Evolutionary conservation across 2,329 filamentous ascomycete genomes (phyloP).

Genomic region (Cladophialophora bantiana): DNA sequence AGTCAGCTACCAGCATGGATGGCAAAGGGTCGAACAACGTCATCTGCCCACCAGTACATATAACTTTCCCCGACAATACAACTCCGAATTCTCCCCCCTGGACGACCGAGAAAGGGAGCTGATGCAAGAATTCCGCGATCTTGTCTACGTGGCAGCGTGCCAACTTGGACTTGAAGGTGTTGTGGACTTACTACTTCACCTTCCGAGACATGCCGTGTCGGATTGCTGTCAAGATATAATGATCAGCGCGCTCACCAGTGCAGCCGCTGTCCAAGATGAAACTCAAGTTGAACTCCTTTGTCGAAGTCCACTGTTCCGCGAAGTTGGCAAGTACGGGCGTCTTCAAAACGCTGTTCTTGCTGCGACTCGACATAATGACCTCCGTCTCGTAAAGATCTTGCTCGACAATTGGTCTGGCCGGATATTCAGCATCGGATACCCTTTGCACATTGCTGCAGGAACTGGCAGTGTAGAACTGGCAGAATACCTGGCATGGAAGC

Average conservation of each 20-base stretch:
- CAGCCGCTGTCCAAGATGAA: slow-evolving; percentile 1
- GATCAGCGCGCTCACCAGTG: background rate
- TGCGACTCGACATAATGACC: background rate
- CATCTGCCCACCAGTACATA: background rate
- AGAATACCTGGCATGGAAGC: background rate
- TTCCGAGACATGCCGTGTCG: background rate
- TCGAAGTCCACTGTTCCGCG: background rate
- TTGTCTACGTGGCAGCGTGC: slow-evolving; percentile 3
- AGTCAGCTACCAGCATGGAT: background rate
- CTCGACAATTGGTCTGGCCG: slow-evolving; percentile 3
- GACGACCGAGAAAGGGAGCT: background rate
- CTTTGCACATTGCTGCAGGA: background rate
- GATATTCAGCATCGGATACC: background rate
- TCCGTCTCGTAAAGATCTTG: slow-evolving; percentile 2
- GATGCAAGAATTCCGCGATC: background rate
- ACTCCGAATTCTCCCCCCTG: background rate
- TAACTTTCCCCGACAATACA: background rate
- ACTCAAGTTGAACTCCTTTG: background rate
- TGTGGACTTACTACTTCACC: slow-evolving; percentile 2
- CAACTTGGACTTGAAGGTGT: background rate
- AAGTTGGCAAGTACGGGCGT: background rate
- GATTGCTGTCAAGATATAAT: background rate
- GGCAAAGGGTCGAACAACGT: slow-evolving; percentile 1
- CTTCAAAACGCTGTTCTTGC: slow-evolving; percentile 1
- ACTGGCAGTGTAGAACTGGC: background rate